phyloP scores from a whole-genome alignment of 768 basidiomycete species.

The Lentinula detonsa region DNA sequence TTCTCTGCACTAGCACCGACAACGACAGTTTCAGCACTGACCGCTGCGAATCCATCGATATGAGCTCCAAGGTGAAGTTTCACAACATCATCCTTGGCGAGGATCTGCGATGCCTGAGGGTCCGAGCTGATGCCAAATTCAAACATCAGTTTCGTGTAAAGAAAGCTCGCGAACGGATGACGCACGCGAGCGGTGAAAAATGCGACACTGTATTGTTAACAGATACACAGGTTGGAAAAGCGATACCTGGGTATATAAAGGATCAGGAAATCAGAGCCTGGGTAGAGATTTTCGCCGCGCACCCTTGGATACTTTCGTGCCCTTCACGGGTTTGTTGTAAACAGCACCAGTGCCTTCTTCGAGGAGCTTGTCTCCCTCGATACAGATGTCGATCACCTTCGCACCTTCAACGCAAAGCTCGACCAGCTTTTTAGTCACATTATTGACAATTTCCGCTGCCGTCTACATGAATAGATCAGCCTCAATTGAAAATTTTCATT shows the following conservation, averaged over 20 bases:
- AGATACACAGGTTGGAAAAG: constrained; percentile 91
- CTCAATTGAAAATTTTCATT: constrained; percentile 11
- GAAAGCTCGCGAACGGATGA: constrained; percentile 19
- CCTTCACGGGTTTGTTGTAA: constrained; percentile 88
- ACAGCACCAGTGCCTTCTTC: constrained; percentile 79
- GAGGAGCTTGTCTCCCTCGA: constrained; percentile 90
- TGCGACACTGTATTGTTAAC: constrained; percentile 95
- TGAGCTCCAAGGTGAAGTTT: constrained; percentile 96
- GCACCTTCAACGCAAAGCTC: constrained; percentile 74
- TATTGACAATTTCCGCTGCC: constrained; percentile 87
- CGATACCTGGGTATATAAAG: constrained; percentile 52
- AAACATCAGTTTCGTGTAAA: constrained; percentile 5
- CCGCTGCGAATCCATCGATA: constrained; percentile 94
- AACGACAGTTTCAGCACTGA: constrained; percentile 90
- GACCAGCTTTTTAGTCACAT: constrained; percentile 81
- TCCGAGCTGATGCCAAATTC: constrained; percentile 51
- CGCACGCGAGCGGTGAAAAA: constrained; percentile 92
- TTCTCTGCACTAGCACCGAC: constrained; percentile 69
- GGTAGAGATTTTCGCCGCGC: constrained; percentile 17
- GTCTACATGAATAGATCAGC: constrained; percentile 35
- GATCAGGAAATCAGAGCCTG: neutral
- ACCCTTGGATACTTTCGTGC: constrained; percentile 87
- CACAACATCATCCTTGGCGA: constrained; percentile 87
- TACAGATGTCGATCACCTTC: constrained; percentile 84
- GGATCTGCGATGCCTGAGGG: constrained; percentile 55